Conservation (phyloP, 2,329 filamentous ascomycete genomes). For the Achaetomium macrosporum region DNA sequence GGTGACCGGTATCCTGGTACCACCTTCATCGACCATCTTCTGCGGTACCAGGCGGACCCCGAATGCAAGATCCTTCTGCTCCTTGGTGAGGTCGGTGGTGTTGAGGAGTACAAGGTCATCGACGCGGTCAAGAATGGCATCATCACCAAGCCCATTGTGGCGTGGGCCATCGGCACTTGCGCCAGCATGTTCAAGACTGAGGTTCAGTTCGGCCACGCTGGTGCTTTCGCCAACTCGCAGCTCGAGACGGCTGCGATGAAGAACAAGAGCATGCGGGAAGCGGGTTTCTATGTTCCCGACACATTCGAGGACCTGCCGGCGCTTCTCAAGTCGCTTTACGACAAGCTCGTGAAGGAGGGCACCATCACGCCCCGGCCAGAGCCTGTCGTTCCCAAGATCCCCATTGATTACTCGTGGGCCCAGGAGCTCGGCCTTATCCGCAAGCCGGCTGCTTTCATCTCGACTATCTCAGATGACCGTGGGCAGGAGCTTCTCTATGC, state of each 20-base stretch:
- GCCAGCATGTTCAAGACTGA: slow-evolving; percentile 99
- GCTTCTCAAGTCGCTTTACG: slow-evolving; percentile 73
- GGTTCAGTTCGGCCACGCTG: slow-evolving; percentile 98
- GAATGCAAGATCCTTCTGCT: slow-evolving; percentile 96
- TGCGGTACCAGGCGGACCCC: slow-evolving; percentile 93
- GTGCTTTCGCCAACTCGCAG: slow-evolving; percentile 98
- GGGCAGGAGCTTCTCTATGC: slow-evolving; percentile 98
- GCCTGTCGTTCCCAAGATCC: slow-evolving; percentile 95
- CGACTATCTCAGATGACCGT: slow-evolving; percentile 99
- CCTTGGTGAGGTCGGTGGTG: slow-evolving; percentile 97
- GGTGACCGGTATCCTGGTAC: slow-evolving; percentile 98
- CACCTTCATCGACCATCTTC: slow-evolving; percentile 97
- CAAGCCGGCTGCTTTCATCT: slow-evolving; percentile 99
- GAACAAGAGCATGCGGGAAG: slow-evolving; percentile 95
- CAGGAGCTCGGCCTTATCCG: slow-evolving; percentile 99
- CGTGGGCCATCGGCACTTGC: slow-evolving; percentile 98
- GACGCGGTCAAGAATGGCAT: slow-evolving; percentile 90
- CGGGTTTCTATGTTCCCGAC: slow-evolving; percentile 87
- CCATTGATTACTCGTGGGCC: slow-evolving; percentile 99
- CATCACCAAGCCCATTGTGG: slow-evolving; percentile 98
- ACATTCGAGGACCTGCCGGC: slow-evolving; percentile 94
- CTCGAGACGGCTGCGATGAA: slow-evolving; percentile 94
- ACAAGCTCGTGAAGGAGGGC: slow-evolving; percentile 78
- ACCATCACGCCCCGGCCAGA: slow-evolving; percentile 81
- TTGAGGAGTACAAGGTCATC: slow-evolving; percentile 99